Percentiles rank a stretch among this genome's conserved stretches.
Conservation (phyloP, 2,329 filamentous ascomycete species). For the Incumbomyces delicatus region DNA sequence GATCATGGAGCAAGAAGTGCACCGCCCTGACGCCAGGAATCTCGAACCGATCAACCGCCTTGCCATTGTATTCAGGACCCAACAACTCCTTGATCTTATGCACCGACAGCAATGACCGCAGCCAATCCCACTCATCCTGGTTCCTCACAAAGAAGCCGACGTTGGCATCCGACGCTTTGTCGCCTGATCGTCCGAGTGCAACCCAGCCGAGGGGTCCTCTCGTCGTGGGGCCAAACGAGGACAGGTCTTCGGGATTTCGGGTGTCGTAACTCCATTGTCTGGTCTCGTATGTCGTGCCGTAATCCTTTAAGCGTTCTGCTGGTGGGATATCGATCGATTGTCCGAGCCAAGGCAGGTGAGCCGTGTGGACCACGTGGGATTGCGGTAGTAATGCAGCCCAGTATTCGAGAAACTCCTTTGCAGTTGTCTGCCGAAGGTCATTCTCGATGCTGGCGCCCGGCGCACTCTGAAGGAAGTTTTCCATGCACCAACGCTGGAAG, state of each 20-base stretch:
- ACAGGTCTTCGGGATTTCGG: constrained; percentile 9
- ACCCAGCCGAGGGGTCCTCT: constrained; percentile 26
- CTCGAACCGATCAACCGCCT: constrained; percentile 12
- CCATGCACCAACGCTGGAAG: constrained; percentile 19
- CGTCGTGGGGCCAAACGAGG: constrained; percentile 21
- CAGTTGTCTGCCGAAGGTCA: constrained; percentile 9
- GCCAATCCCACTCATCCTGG: constrained; percentile 36
- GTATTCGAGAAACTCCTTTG: constrained; percentile 21
- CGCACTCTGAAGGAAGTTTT: not conserved
- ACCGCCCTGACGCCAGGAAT: constrained; percentile 10
- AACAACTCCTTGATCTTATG: constrained; percentile 11
- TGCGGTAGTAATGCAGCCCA: constrained; percentile 24
- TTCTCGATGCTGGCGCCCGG: constrained; percentile 18
- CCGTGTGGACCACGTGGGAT: constrained; percentile 19
- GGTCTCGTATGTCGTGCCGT: constrained; percentile 10
- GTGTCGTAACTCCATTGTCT: constrained; percentile 16
- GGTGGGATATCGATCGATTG: constrained; percentile 16
- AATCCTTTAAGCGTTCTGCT: constrained; percentile 18
- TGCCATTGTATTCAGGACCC: constrained; percentile 9
- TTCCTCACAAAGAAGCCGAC: constrained; percentile 37
- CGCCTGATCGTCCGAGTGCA: constrained; percentile 31
- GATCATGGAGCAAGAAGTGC: constrained; percentile 15
- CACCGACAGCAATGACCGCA: constrained; percentile 21
- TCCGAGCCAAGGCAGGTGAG: constrained; percentile 15
- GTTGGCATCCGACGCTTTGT: constrained; percentile 38